phyloP scores from a whole-genome alignment of 495 filamentous ascomycete genomes.

The Lophiotrema nucula region DNA sequence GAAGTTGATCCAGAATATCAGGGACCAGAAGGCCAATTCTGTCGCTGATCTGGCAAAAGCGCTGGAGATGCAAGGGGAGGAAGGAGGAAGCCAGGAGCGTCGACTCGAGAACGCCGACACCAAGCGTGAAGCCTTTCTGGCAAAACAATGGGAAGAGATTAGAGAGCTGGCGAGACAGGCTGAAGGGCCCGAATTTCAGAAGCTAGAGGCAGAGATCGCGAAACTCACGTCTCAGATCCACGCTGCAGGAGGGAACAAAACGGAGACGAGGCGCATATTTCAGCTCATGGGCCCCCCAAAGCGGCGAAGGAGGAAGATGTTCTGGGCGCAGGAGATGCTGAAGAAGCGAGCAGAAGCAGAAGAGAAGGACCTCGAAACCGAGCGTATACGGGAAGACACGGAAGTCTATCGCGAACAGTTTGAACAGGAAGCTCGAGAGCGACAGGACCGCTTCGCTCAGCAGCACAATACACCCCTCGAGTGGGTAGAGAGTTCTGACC shows the following conservation, averaged over 20 bases:
- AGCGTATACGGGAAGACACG: neutral
- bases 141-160: conserved; percentile 47
- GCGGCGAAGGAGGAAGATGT: neutral
- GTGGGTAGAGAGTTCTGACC: neutral
- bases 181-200: conserved; percentile 35
- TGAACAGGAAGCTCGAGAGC: neutral
- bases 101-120: neutral
- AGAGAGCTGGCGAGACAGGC: conserved; percentile 36
- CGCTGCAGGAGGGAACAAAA: neutral
- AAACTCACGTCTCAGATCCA: neutral
- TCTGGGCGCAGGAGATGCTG: neutral
- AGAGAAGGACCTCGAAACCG: neutral
- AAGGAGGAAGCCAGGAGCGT: conserved; percentile 16
- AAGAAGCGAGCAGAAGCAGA: neutral
- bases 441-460: neutral
- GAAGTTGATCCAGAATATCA: conserved; percentile 62
- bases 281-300: neutral
- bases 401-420: neutral
- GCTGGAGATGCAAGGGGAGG: conserved; percentile 53
- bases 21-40: conserved; percentile 85
- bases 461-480: neutral
- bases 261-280: neutral
- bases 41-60: conserved; percentile 85
- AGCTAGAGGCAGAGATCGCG: conserved; percentile 9
- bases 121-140: neutral